phyloP scores from a whole-genome alignment of 2,329 filamentous ascomycete genomes.

The Arthrobotrys sphaeroides region DNA sequence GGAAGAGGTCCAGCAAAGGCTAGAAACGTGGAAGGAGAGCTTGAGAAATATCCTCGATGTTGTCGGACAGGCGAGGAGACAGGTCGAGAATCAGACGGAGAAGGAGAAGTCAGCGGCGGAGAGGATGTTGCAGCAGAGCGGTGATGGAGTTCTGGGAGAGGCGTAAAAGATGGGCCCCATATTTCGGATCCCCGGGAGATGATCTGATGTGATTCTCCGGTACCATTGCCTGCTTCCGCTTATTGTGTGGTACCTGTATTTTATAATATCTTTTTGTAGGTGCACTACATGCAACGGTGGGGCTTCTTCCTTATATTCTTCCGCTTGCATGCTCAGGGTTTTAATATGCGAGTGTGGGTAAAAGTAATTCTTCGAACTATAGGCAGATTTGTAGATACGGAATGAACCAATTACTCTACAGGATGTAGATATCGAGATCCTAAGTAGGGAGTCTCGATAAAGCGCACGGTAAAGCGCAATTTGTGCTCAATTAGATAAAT shows the following conservation, averaged over 20 bases:
- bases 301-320: not conserved
- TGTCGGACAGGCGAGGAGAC: slow-evolving; percentile 76
- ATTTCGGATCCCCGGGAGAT: not conserved
- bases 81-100: slow-evolving; percentile 79
- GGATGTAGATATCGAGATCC: too few species aligned
- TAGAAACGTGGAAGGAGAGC: slow-evolving; percentile 90
- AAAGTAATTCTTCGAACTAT: not conserved
- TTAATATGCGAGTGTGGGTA: not conserved
- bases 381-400: not conserved
- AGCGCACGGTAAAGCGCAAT: too few species aligned
- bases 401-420: too few species aligned
- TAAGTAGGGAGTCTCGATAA: too few species aligned
- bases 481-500: too few species aligned
- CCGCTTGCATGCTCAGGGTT: not conserved
- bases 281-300: slow-evolving; percentile 1
- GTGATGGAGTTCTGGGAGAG: slow-evolving; percentile 53
- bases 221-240: too few species aligned
- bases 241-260: slow-evolving; percentile 7
- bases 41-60: slow-evolving; percentile 80
- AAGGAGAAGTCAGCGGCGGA: slow-evolving; percentile 77
- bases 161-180: slow-evolving; percentile 4
- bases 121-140: slow-evolving; percentile 69
- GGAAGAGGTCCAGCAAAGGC: slow-evolving; percentile 87
- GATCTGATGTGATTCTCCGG: not conserved
- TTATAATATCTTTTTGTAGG: slow-evolving; percentile 4